A percentile compares a stretch with the other conserved stretches of the same genome.
phyloP scores from a whole-genome alignment of 2,329 filamentous ascomycete genomes.

The Ophiostoma fasciatum region DNA sequence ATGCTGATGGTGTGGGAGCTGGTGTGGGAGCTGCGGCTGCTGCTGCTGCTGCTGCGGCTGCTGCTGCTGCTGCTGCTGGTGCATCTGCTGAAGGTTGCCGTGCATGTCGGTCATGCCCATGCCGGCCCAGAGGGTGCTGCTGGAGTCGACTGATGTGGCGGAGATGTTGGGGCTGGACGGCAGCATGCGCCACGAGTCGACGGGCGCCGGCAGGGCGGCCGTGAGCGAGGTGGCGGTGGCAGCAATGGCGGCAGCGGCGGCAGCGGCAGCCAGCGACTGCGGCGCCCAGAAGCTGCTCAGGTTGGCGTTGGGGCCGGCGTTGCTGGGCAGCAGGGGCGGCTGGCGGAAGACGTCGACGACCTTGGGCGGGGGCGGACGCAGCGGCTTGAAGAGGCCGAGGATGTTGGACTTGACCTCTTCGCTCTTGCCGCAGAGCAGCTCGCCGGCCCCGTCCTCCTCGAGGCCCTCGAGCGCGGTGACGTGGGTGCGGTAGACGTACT shows the following conservation, averaged over 20 bases:
- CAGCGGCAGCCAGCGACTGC: conserved; percentile 27
- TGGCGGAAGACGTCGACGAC: conserved; percentile 82
- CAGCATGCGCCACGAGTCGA: conserved; percentile 82
- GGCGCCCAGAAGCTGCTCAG: conserved; percentile 73
- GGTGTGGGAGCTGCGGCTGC: background rate
- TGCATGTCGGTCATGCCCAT: conserved; percentile 56
- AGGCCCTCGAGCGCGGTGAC: conserved; percentile 84
- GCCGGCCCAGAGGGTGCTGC: conserved; percentile 59
- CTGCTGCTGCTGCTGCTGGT: conserved; percentile 21
- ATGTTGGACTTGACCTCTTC: conserved; percentile 87
- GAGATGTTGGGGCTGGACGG: conserved; percentile 67
- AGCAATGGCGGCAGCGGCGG: conserved; percentile 18
- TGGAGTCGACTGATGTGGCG: conserved; percentile 52
- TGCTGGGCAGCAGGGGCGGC: conserved; percentile 67
- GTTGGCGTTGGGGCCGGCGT: conserved; percentile 55
- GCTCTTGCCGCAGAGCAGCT: conserved; percentile 79
- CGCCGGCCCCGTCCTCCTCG: conserved; percentile 90
- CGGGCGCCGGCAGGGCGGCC: conserved; percentile 40
- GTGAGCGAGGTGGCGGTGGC: conserved; percentile 6
- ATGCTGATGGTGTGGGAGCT: conserved; percentile 30
- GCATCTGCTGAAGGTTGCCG: background rate
- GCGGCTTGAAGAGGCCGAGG: conserved; percentile 70
- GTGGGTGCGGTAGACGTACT: conserved; percentile 84
- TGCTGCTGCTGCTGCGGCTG: background rate
- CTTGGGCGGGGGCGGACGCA: conserved; percentile 74